These are phyloP conservation scores for Circinella umbellata DNA, from an alignment of 371 early-diverging fungal species.

Conservation along the genomic window DNA sequence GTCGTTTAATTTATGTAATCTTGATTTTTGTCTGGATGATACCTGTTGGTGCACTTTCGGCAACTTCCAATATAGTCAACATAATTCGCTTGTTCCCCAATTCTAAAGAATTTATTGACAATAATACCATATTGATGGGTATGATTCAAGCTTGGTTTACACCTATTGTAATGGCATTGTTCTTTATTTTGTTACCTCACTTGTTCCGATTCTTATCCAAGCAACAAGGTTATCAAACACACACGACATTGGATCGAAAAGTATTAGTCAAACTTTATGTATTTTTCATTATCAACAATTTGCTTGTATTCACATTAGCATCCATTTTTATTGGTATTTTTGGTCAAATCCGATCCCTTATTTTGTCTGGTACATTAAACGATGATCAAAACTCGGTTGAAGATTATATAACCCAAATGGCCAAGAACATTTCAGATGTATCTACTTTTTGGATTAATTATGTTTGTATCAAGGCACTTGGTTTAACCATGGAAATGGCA, in stretches of 20 bases:
- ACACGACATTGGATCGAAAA: conserved; percentile 70
- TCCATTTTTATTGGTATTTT: conserved; percentile 61
- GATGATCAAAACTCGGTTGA: conserved; percentile 4
- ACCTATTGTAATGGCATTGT: conserved; percentile 71
- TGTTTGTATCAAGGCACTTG: conserved; percentile 59
- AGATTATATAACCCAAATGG: conserved; percentile 35
- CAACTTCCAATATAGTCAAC: conserved; percentile 66
- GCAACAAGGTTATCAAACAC: conserved; percentile 76
- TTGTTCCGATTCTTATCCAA: conserved; percentile 69
- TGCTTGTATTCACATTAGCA: conserved; percentile 67
- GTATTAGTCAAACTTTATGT: conserved; percentile 77
- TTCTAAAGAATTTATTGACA: conserved; percentile 54
- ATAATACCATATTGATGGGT: conserved; percentile 56
- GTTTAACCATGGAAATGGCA: conserved; percentile 67
- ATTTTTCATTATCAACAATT: conserved; percentile 77
- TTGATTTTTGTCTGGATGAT: conserved; percentile 75
- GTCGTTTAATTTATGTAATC: conserved; percentile 58
- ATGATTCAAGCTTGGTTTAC: conserved; percentile 74
- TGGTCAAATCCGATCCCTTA: conserved; percentile 49
- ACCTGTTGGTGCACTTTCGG: conserved; percentile 68
- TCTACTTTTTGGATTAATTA: conserved; percentile 76
- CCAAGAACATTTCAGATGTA: conserved; percentile 46
- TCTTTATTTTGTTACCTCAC: conserved; percentile 69
- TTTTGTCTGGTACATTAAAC: conserved; percentile 43
- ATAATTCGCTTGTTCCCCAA: conserved; percentile 59